These are phyloP conservation scores for Venturia asperata DNA, from an alignment of 2,329 filamentous ascomycete genomes.

Conservation along the genomic window DNA sequence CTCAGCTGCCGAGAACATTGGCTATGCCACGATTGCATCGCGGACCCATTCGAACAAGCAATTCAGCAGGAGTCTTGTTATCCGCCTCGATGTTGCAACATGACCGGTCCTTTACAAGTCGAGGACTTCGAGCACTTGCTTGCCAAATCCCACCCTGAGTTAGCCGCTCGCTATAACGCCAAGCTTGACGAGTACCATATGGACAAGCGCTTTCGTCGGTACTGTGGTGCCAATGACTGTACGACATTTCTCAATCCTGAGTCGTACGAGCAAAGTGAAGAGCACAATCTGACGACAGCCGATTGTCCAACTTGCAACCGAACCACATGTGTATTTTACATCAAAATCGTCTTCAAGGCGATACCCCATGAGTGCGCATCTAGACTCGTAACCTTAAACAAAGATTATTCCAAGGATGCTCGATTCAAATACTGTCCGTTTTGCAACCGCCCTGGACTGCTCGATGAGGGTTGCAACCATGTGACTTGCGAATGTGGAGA, in stretches of 20 bases:
- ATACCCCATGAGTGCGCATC: constrained; percentile 1
- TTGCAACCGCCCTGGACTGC: constrained; percentile 27
- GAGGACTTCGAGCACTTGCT: neutral
- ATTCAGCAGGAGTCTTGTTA: neutral
- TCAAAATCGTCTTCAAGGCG: neutral
- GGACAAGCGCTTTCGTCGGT: constrained; percentile 3
- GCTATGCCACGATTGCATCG: constrained; percentile 6
- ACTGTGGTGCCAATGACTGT: neutral
- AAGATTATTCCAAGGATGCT: constrained; percentile 24
- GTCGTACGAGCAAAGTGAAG: neutral
- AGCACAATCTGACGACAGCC: neutral
- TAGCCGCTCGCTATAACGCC: neutral
- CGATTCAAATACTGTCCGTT: constrained; percentile 28
- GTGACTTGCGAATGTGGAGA: constrained; percentile 28
- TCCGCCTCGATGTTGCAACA: neutral
- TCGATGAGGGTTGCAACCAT: constrained; percentile 31
- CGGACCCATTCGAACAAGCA: neutral
- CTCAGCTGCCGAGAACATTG: neutral
- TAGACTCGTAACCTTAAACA: constrained; percentile 21
- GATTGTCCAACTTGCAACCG: constrained; percentile 3
- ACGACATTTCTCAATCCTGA: constrained; percentile 4
- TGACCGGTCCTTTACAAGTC: neutral
- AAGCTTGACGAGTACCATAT: neutral
- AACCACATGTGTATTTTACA: constrained; percentile 3
- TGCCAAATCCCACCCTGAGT: neutral